Evolutionary conservation across 768 basidiomycete genomes (phyloP), one percentile per base, ranked within the genome.

Genomic region (Pleurotus cornucopiae): DNA sequence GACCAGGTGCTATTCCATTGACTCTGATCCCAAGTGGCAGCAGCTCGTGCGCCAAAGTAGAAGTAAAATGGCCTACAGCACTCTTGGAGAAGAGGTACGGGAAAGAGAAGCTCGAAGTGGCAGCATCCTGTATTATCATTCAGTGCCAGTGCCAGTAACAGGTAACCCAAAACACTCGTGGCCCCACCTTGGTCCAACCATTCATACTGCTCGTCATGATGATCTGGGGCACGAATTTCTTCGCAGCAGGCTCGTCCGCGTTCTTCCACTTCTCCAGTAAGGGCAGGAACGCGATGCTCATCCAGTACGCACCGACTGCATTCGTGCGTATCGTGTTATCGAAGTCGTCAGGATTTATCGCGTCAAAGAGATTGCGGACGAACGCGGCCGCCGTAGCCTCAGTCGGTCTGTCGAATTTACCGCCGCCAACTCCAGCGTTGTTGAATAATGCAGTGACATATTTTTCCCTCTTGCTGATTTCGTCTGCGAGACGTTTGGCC

Each of bases 281-380:
- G 3, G 79, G 80, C 2, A 83, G 68, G 67, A 81, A 80, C n/a
- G 81, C 80, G 61, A 81, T 78, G 0, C 80, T 76, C 16, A 81
- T 68, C 77, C 81, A 84, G 64, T 80, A 81, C 4, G 80, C 76
- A 0, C 74, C 77, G 7, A 75, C 69, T 0, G 75, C 71, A 59
- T 78, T 78, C 18, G 75, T 73, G 55, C 66, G 65, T 26, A 73
- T 46, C 14, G 60, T 61, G 43, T 73, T 66, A 56, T 69, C 62
- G 57, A 79, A 79, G 14, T 67, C 62, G 2, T 73, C 69, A 39
- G 74, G 66, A 3, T 70, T 49, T 38, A 78, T 61, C 2, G 64
- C 59, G 47, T 76, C 74, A 60, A 76, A 76, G 61, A 72, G 73
- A 2, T 69, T 70, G 6, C 68, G 60, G 18, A 73, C 67, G 60